Evolutionary conservation across 2,329 filamentous ascomycete genomes (phyloP), one percentile per base, ranked within the genome.

Genomic region (Exophiala aquamarina): DNA sequence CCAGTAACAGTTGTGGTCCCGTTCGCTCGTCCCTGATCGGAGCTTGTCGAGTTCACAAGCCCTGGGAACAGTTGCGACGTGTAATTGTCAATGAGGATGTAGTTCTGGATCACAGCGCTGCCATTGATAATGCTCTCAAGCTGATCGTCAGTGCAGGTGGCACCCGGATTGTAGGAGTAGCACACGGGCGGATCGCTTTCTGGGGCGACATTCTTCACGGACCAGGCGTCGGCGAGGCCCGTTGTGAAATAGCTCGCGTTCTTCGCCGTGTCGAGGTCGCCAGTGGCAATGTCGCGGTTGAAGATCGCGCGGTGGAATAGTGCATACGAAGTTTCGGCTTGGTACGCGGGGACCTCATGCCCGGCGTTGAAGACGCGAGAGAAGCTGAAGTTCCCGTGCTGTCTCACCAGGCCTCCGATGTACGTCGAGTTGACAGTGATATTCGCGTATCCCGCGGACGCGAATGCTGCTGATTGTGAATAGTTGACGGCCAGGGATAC

Each of bases 91-190:
- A 72, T 58, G 13, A 77, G 60, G 38, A 75, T 66, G 44, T 68
- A 77, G 52, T 78, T 65, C 51, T 68, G 60, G n/a, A 78, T 63
- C 15, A 70, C 43, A 1, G 73, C 75, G 10, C 67, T 69, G 4
- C 72, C 73, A 49, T 73, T 68, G 7, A 59, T 40, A 7, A 79
- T 60, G n/a, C 65, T 64, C 14, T 59, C 57, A 20, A 64, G 59
- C 61, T 77, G 70, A 3, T 74, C 70, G 1, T 66, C 57, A 1
- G 70, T 75, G 49, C 76, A 79, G 1, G 65, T 72, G 1, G 54
- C 46, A 10, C 44, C 28, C 23, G 70, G 47, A 3, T 61, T 58
- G 41, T 70, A 66, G 15, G 74, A 61, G 56, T 78, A 77, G 52
- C 75, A 79, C 35, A 66, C 63, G 4, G 68, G 65, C 14, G 61